Evolutionary conservation across 2,329 filamentous ascomycete genomes (phyloP).

Genomic region (Exophiala spinifera): DNA sequence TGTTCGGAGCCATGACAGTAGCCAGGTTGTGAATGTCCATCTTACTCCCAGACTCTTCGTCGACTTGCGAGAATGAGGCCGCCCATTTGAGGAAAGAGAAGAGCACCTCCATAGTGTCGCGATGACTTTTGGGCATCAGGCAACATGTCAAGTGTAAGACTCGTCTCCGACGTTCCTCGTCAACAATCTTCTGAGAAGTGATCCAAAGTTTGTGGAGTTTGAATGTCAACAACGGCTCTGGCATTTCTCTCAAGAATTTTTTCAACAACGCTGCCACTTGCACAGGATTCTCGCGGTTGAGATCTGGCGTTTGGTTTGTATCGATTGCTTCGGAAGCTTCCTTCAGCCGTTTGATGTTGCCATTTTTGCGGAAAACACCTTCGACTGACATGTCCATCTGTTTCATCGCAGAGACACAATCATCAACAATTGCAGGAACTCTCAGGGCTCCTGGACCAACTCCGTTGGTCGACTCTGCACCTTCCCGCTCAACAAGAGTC

Average conservation of each 20-base stretch:
- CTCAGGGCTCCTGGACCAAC: slow-evolving; percentile 87
- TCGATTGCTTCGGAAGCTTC: slow-evolving; percentile 86
- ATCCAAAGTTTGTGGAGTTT: slow-evolving; percentile 92
- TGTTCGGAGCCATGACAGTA: slow-evolving; percentile 95
- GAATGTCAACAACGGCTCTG: slow-evolving; percentile 89
- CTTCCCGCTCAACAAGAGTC: slow-evolving; percentile 83
- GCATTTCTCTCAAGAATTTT: slow-evolving; percentile 90
- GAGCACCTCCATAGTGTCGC: slow-evolving; percentile 90
- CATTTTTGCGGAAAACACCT: slow-evolving; percentile 98
- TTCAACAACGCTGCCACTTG: slow-evolving; percentile 92
- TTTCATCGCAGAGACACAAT: slow-evolving; percentile 88
- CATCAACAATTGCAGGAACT: slow-evolving; percentile 92
- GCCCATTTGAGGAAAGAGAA: slow-evolving; percentile 98
- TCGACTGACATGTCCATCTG: slow-evolving; percentile 99
- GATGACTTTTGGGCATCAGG: slow-evolving; percentile 83
- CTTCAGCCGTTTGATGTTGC: slow-evolving; percentile 91
- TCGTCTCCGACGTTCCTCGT: slow-evolving; percentile 76
- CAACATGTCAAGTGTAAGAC: slow-evolving; percentile 90
- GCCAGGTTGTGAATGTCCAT: slow-evolving; percentile 98
- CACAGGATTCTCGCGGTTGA: slow-evolving; percentile 85
- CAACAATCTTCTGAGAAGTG: slow-evolving; percentile 79
- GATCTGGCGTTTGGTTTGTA: slow-evolving; percentile 77
- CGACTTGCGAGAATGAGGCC: slow-evolving; percentile 92
- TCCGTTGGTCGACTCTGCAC: slow-evolving; percentile 95
- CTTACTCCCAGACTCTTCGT: slow-evolving; percentile 95